A percentile compares a stretch with the other conserved stretches of the same genome.
Evolutionary conservation across 805 yeast species (phyloP).

Genomic region (Phaffomyces opuntiae): DNA sequence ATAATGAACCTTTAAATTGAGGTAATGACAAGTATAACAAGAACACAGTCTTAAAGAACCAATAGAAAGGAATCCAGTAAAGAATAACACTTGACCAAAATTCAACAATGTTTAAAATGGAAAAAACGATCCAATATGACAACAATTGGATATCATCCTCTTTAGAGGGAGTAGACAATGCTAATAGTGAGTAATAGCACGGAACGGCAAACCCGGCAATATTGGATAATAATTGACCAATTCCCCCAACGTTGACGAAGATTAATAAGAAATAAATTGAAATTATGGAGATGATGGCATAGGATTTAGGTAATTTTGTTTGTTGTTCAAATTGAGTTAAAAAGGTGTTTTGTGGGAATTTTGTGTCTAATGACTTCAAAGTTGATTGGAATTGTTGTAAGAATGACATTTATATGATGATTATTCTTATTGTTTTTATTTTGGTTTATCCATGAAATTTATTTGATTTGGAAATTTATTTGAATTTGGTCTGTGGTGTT

Average conservation of each 20-base stretch:
- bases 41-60: slow-evolving; percentile 83
- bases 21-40: slow-evolving; percentile 88
- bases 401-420: too few relatives aligned
- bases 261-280: slow-evolving; percentile 67
- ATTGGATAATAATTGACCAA: slow-evolving; percentile 91
- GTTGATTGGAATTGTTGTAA: slow-evolving; percentile 35
- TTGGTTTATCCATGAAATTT: slow-evolving; percentile 19
- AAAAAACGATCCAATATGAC: slow-evolving; percentile 98
- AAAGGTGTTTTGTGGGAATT: slow-evolving; percentile 16
- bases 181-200: slow-evolving; percentile 79
- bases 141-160: slow-evolving; percentile 82
- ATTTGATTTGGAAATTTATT: too few relatives aligned
- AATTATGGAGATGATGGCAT: slow-evolving; percentile 62
- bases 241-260: slow-evolving; percentile 86
- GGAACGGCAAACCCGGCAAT: slow-evolving; percentile 88
- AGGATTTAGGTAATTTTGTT: slow-evolving; percentile 67
- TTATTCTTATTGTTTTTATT: slow-evolving; percentile 36
- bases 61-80: slow-evolving; percentile 96
- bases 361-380: slow-evolving; percentile 38
- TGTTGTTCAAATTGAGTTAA: slow-evolving; percentile 21
- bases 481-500: too few relatives aligned
- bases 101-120: slow-evolving; percentile 83
- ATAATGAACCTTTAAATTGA: slow-evolving; percentile 75
- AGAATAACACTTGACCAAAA: slow-evolving; percentile 92
- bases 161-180: slow-evolving; percentile 63